Base-by-base conservation (phyloP, 345 rosid genomes). In the Aquilaria malaccensis region DNA sequence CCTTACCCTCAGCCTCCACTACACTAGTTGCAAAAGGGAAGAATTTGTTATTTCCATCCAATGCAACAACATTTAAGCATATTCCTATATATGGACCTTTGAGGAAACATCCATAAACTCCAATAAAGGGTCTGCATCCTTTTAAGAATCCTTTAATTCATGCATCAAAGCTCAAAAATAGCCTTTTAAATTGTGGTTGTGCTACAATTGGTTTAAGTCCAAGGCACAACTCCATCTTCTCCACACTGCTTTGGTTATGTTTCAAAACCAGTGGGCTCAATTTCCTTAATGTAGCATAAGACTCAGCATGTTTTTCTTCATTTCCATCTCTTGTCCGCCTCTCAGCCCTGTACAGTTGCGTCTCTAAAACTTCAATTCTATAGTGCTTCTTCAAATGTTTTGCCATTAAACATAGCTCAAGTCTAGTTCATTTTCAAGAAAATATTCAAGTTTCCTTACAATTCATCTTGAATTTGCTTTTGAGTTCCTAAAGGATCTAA, bases 11-110 rank as follows among this genome's bases (percentile, higher is more conserved):
- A 2, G 33, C 1, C 10, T 31, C 59, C 0, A 55, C 59, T 10
- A 55, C n/a, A 4, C n/a, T 9, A 30, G 33, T 2, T 11, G 22
- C 15, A 55, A 55, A 0, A 1, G 45, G 45, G 4, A 64, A 56
- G 4, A 55, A 3, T 0, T 54, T 55, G 0, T 10, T 9, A n/a
- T 46, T 55, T 2, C 41, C 47, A 64, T 55, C 60, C 12, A 54
- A 0, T 9, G 32, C 6, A 0, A 14, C 46, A 0, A 3, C 0
- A 0, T 2, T 0, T n/a, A 64, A 32, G 0, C 47, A 10, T 7
- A 10, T 13, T 0, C 60, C 52, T 5, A n/a, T n/a, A 46, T 45
- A 46, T 7, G 51, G 45, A 0, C 47, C 45, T 13, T 56, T 64
- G 0, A 56, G 7, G 13, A 46, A 55, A 12, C 45, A 64, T 15